Evolutionary conservation across 768 basidiomycete genomes (phyloP).

Genomic region (Mycena leptocephala): DNA sequence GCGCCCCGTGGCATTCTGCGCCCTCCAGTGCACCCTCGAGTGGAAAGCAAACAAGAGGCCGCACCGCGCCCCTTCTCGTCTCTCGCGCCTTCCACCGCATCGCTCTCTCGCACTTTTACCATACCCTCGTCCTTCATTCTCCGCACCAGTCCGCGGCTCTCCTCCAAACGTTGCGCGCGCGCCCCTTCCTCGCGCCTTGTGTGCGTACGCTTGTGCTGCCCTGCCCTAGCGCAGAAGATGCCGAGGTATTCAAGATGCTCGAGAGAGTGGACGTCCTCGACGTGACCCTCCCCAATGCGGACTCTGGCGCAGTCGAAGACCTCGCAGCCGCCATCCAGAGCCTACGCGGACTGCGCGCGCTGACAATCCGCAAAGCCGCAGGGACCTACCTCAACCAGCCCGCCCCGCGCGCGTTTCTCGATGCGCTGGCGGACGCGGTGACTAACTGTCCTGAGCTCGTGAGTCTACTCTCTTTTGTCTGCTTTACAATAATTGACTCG

Average conservation of each 20-base stretch:
- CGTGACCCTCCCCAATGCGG: neutral
- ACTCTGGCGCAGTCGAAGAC: neutral
- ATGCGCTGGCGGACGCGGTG: conserved; percentile 63
- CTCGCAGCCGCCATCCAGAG: neutral
- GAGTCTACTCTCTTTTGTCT: conserved; percentile 44
- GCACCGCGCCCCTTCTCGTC: conserved; percentile 65
- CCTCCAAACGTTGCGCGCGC: conserved; percentile 54
- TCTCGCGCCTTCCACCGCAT: conserved; percentile 70
- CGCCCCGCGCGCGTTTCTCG: conserved; percentile 61
- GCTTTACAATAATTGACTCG: neutral
- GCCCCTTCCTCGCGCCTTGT: conserved; percentile 58
- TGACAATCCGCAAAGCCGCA: conserved; percentile 68
- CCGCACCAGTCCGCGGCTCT: conserved; percentile 56
- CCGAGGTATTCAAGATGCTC: conserved; percentile 53
- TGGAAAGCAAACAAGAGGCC: neutral
- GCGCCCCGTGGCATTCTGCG: conserved; percentile 43
- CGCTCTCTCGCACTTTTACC: conserved; percentile 66
- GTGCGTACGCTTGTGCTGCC: conserved; percentile 63
- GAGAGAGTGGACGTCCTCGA: neutral
- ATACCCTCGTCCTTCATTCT: conserved; percentile 62
- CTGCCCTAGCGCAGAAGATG: conserved; percentile 59
- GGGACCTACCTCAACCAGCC: conserved; percentile 71
- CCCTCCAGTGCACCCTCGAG: neutral
- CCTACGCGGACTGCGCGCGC: conserved; percentile 55
- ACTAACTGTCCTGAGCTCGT: conserved; percentile 64